Conservation (phyloP, 805 yeast genomes). For the Hanseniaspora lachancei region DNA sequence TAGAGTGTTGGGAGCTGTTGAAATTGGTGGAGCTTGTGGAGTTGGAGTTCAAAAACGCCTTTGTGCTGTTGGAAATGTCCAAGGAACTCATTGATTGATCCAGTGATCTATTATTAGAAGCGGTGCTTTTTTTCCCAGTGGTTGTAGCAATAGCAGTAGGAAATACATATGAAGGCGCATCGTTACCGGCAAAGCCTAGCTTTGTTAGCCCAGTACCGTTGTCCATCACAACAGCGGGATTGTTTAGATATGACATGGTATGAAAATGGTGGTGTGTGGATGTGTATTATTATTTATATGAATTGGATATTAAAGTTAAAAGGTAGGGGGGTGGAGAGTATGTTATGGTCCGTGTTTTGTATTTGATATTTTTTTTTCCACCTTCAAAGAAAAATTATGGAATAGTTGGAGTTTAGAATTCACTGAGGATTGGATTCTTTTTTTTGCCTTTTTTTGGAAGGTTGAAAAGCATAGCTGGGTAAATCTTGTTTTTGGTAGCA, state of each 20-base stretch:
- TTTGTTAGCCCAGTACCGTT: constrained; percentile 98
- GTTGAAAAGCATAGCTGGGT: no score
- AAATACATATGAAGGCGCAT: constrained; percentile 90
- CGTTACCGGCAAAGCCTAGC: constrained; percentile 96
- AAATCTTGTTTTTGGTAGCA: no score
- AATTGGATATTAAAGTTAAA: no score
- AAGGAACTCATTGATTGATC: background rate
- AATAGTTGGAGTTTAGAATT: no score
- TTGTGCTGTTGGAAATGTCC: background rate
- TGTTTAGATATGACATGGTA: constrained; percentile 49
- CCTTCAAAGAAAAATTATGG: background rate
- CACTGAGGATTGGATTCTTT: no score
- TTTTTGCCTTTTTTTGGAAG: no score
- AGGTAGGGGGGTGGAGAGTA: background rate
- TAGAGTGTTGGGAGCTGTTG: constrained; percentile 18
- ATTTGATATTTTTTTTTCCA: background rate
- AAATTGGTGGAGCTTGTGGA: constrained; percentile 29
- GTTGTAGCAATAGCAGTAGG: constrained; percentile 86
- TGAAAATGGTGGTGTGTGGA: background rate
- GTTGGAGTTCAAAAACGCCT: constrained; percentile 19
- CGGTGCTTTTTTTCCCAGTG: constrained; percentile 29
- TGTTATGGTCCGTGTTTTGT: constrained; percentile 1
- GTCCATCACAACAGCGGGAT: constrained; percentile 95
- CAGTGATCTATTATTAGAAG: constrained; percentile 1
- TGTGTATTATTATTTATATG: background rate